A percentile compares a stretch with the other conserved stretches of the same genome.
These are phyloP conservation scores for Immersiporthe knoxdaviesiana DNA, from an alignment of 2,329 filamentous ascomycete species.

Conservation along the genomic window DNA sequence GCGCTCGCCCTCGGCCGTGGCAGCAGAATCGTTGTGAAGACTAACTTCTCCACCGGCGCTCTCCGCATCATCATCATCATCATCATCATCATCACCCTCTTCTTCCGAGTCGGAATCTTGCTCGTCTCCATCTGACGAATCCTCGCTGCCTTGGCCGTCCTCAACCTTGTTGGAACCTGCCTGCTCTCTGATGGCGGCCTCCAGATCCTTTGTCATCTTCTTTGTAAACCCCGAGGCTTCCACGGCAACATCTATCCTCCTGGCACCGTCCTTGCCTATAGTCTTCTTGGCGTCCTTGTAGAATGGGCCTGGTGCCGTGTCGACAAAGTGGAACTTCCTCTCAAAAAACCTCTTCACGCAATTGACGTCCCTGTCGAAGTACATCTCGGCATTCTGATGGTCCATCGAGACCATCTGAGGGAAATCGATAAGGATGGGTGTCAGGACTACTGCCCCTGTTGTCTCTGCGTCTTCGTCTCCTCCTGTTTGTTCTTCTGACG, in stretches of 20 bases:
- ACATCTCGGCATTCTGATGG: constrained; percentile 91
- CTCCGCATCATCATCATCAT: constrained; percentile 33
- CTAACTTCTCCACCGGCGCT: constrained; percentile 35
- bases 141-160: constrained; percentile 41
- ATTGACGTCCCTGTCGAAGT: constrained; percentile 93
- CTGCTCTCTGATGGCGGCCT: constrained; percentile 85
- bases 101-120: constrained; percentile 36
- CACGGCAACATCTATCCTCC: constrained; percentile 81
- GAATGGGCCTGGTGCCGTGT: constrained; percentile 80
- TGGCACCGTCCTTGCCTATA: constrained; percentile 65
- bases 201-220: constrained; percentile 95
- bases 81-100: constrained; percentile 37
- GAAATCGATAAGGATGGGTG: constrained; percentile 92
- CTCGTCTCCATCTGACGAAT: constrained; percentile 41
- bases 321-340: constrained; percentile 83
- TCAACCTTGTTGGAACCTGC: constrained; percentile 52
- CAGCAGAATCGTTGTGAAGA: constrained; percentile 23
- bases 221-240: constrained; percentile 94
- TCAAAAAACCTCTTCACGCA: constrained; percentile 96
- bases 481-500: constrained; percentile 45
- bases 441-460: constrained; percentile 54
- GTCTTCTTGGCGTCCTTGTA: constrained; percentile 82
- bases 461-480: constrained; percentile 36
- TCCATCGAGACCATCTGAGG: constrained; percentile 98
- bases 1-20: not conserved